Conservation (phyloP, 768 basidiomycete species). For the Collybiopsis confluens region DNA sequence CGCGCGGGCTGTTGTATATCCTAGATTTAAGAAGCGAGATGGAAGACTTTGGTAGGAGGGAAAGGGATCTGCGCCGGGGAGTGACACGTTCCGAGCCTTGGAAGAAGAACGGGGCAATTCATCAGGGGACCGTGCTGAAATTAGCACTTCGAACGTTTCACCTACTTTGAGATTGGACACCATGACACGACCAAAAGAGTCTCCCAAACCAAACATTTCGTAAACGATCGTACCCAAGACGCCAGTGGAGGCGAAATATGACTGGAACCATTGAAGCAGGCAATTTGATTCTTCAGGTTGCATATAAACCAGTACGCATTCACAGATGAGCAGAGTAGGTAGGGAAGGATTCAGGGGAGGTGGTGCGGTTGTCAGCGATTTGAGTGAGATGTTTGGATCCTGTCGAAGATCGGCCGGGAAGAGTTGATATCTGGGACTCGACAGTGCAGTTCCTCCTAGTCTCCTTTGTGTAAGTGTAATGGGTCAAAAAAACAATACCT, state of each 20-base stretch:
- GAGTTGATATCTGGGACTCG: constrained; percentile 60
- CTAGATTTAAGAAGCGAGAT: constrained; percentile 52
- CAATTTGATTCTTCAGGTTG: constrained; percentile 48
- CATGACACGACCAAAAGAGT: constrained; percentile 93
- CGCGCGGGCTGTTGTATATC: constrained; percentile 52
- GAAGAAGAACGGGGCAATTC: no score
- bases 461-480: constrained; percentile 27
- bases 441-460: constrained; percentile 54
- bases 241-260: constrained; percentile 36
- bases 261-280: constrained; percentile 71
- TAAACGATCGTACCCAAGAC: constrained; percentile 67
- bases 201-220: constrained; percentile 89
- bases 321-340: constrained; percentile 85
- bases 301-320: constrained; percentile 94
- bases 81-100: constrained; percentile 52
- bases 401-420: constrained; percentile 74
- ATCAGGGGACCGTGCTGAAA: neutral
- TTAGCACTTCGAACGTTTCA: constrained; percentile 26
- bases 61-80: constrained; percentile 72
- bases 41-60: constrained; percentile 32
- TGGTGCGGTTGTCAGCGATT: constrained; percentile 25
- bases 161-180: constrained; percentile 80
- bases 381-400: constrained; percentile 47
- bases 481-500: neutral
- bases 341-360: constrained; percentile 52